phyloP scores from a whole-genome alignment of 345 rosid species.

The Melastoma malabathricum region DNA sequence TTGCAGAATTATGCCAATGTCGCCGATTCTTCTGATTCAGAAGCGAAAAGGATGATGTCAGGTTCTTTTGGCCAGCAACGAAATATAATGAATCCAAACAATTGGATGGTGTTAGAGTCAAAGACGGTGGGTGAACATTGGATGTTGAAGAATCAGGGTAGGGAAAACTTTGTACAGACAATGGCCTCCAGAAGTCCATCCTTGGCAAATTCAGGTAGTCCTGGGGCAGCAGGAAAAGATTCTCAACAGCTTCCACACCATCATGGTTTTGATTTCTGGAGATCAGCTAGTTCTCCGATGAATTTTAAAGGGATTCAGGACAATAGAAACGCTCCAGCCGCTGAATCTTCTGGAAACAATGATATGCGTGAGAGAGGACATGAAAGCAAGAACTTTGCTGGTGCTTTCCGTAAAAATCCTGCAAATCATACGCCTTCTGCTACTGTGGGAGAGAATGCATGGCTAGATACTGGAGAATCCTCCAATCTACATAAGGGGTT shows the following conservation, averaged over 20 bases:
- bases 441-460: constrained; percentile 25
- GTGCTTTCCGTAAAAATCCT: constrained; percentile 19
- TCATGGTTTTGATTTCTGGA: constrained; percentile 35
- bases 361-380: constrained; percentile 18
- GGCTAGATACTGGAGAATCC: constrained; percentile 34
- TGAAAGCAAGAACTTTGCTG: constrained; percentile 16
- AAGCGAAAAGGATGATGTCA: constrained; percentile 19
- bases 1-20: constrained; percentile 26
- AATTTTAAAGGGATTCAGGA: constrained; percentile 17
- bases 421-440: constrained; percentile 18
- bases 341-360: constrained; percentile 35
- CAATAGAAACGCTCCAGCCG: constrained; percentile 24
- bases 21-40: constrained; percentile 23
- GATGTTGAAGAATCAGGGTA: constrained; percentile 16
- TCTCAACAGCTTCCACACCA: constrained; percentile 20
- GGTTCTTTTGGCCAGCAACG: constrained; percentile 24
- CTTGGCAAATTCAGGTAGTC: constrained; percentile 17
- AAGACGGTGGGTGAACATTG: constrained; percentile 10
- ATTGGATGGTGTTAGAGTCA: constrained; percentile 34
- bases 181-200: constrained; percentile 16
- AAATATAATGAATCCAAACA: constrained; percentile 19
- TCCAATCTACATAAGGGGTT: constrained; percentile 26
- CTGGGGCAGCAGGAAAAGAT: constrained; percentile 22
- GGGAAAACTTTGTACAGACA: constrained; percentile 14
- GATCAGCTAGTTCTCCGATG: constrained; percentile 21